Evolutionary conservation across 495 filamentous ascomycete genomes (phyloP), one percentile per base, ranked within the genome.

Genomic region (Xylaria venustula): DNA sequence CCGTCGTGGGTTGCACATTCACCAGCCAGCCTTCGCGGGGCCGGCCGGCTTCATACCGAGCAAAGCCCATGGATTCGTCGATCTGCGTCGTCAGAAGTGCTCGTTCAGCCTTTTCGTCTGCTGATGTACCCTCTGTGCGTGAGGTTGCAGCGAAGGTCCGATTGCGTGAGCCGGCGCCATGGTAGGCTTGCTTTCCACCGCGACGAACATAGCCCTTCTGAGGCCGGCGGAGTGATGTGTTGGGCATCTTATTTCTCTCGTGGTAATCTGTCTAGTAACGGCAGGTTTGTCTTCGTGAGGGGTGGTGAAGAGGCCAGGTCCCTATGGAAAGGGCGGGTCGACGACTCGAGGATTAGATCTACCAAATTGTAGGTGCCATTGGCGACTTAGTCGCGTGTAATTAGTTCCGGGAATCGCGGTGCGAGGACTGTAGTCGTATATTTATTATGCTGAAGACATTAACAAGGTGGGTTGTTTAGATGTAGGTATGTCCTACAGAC

Each of bases 41-140:
- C 72, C 88, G 86, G 50, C 94, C 95, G 15, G 90, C 86, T 48
- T 99, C 94, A 68, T 92, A 98, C 40, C 94, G 88, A 19, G 87
- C 83, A 72, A 99, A 99, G 20, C 93, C 94, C 85, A 96, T 90
- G 28, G 82, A 79, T 71, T 99, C 94, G 78, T 98, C 94, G 70
- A 99, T 99, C 64, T 83, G 82, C 75, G 97, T 86, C 26, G 90
- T 92, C 48, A 97, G 85, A 30, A 86, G 85, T 47, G 87, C 86
- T 23, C 91, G 85, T 78, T 98, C 92, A 73, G 90, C 80, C 71
- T 89, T 96, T 65, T 87, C 85, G 83, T 93, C 90, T 67, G 89
- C 86, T 5, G 88, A 92, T 5, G 91, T 98, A 25, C 85, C 86
- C 80, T 98, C 95, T 37, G 85, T 87, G 41, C 85, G 83, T 23